Conservation (phyloP, 345 rosid species). For the Citrus hindsii region DNA sequence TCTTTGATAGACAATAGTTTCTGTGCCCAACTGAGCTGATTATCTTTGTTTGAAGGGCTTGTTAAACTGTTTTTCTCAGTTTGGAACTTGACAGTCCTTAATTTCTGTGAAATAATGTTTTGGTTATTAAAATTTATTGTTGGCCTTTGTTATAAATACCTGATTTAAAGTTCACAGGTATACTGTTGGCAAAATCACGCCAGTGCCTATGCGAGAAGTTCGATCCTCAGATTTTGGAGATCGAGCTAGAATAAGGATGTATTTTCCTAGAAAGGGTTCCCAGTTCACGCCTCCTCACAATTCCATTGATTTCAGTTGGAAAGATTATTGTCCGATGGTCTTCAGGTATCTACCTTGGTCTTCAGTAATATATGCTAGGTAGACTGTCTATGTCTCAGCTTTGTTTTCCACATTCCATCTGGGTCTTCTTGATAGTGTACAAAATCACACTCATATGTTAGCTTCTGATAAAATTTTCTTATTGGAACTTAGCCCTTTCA, state of each 20-base stretch:
- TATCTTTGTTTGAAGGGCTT: background rate
- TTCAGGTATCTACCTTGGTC: constrained; percentile 57
- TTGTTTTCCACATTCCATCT: background rate
- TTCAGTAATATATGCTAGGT: background rate
- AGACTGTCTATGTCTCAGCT: background rate
- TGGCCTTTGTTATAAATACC: constrained; percentile 14
- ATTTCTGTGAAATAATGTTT: background rate
- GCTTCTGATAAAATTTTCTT: background rate
- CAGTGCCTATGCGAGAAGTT: constrained; percentile 87
- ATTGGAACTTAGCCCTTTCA: background rate
- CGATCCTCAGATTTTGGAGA: constrained; percentile 88
- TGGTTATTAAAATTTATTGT: background rate
- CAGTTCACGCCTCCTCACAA: constrained; percentile 86
- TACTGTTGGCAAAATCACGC: constrained; percentile 93
- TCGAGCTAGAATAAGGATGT: constrained; percentile 91
- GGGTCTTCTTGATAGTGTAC: background rate
- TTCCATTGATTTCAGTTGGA: constrained; percentile 87
- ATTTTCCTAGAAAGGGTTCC: constrained; percentile 83
- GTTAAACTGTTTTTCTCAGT: background rate
- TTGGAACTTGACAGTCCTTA: background rate
- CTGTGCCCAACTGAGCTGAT: background rate
- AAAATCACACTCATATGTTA: background rate
- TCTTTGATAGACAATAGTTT: background rate
- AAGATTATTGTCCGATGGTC: constrained; percentile 98
- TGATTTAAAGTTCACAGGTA: constrained; percentile 65